Conservation (phyloP, 2,329 filamentous ascomycete species). For the Aspergillus pseudoglaucus region DNA sequence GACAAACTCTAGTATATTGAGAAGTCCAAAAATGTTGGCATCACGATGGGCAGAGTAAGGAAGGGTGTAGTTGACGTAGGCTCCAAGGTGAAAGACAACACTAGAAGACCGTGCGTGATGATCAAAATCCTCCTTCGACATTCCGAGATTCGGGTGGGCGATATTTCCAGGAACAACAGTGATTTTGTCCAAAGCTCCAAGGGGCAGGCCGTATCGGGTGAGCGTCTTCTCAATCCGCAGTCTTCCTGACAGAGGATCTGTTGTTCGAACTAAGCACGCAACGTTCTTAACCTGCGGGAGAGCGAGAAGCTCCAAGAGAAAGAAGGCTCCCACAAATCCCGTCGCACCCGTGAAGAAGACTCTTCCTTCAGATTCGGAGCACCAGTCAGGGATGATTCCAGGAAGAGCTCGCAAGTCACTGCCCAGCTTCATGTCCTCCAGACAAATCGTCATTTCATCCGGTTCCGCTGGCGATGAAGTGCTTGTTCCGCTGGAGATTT, state of each 20-base stretch:
- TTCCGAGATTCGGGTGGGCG: conserved; percentile 1
- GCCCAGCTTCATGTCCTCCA: conserved; percentile 5
- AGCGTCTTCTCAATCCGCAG: conserved; percentile 6
- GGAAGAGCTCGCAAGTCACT: conserved; percentile 4
- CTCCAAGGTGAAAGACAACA: conserved; percentile 11
- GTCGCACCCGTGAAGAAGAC: conserved; percentile 12
- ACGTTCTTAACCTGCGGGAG: conserved; percentile 6
- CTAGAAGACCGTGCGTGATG: conserved; percentile 1
- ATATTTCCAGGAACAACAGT: conserved; percentile 5
- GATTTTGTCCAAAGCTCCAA: conserved; percentile 4
- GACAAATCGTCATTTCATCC: conserved; percentile 1
- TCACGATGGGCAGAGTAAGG: conserved; percentile 6
- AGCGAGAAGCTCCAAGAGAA: conserved; percentile 4
- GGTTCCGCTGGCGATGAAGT: neutral
- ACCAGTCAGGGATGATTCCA: conserved; percentile 3
- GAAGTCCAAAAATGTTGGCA: conserved; percentile 4
- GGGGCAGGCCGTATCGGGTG: conserved; percentile 1
- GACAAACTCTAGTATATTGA: conserved; percentile 3
- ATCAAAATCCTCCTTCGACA: neutral
- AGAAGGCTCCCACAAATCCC: conserved; percentile 10
- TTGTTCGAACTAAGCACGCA: conserved; percentile 11
- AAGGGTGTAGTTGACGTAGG: conserved; percentile 3
- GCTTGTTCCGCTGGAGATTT: neutral
- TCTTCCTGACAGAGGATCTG: neutral
- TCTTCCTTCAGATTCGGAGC: conserved; percentile 5